These are phyloP conservation scores for Aspergillus mulundensis DNA, from an alignment of 495 filamentous ascomycete species.

Conservation along the genomic window DNA sequence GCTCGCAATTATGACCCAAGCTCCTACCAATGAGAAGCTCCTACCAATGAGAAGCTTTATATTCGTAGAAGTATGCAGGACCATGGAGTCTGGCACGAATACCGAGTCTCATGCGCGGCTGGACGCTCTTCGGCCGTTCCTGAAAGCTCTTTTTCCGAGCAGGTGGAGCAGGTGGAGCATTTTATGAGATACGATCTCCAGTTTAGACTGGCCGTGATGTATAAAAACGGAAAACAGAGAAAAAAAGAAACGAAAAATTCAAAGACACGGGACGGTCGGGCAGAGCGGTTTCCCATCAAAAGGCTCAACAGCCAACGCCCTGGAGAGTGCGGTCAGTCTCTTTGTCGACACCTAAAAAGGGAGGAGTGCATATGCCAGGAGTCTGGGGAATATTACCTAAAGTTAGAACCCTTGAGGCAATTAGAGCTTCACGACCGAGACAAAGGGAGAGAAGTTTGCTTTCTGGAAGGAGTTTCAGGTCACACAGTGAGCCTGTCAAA, in stretches of 20 bases:
- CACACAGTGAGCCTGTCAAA: conserved; percentile 19
- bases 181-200: conserved; percentile 36
- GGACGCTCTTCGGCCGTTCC: background rate
- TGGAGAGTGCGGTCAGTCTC: conserved; percentile 4
- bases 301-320: conserved; percentile 4
- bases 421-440: conserved; percentile 1
- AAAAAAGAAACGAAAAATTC: conserved; percentile 13
- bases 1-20: background rate
- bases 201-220: conserved; percentile 23
- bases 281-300: conserved; percentile 8
- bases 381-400: background rate
- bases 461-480: background rate
- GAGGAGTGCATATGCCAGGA: conserved; percentile 17
- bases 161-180: conserved; percentile 27
- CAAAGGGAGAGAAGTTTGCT: background rate
- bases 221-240: conserved; percentile 8
- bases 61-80: background rate
- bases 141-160: conserved; percentile 35
- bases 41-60: background rate
- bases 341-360: background rate
- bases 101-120: background rate
- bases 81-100: background rate
- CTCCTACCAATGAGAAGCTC: background rate
- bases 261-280: conserved; percentile 17
- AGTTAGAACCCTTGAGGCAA: conserved; percentile 4